Evolutionary conservation across 768 basidiomycete species (phyloP), one percentile per base, ranked within the genome.

Genomic region (Trametes cingulata): DNA sequence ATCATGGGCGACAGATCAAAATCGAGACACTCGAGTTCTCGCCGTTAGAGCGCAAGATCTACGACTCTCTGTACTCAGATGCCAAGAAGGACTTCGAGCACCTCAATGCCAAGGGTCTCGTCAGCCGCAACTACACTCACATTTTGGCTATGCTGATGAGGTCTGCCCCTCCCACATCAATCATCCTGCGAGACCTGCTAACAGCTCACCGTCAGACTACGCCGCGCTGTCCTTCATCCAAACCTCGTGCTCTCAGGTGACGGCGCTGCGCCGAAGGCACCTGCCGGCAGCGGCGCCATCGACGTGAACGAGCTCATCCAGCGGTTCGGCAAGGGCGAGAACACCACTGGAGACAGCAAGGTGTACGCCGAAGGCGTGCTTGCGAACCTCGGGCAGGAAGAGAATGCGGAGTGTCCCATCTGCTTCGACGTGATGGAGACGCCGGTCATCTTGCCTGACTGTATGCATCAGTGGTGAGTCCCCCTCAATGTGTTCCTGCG

Each of bases 81-180:
- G 93, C 86, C 2, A 96, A 94, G 74, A 77, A 78, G 43, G 84
- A 87, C 62, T 98, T 94, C 69, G 87, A 94, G 53, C 83, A 83
- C 56, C 78, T 95, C 19, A 87, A 86, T 63, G 87, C 86, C 3
- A 88, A 88, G 70, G 94, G 95, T 3, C 76, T 88, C 2, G 77
- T 92, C 29, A 84, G 85, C 65, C 90, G 84, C 70, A 93, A 93
- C 66, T 89, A 90, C 71, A 89, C 91, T 19, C 85, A 92, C 71
- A 93, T 95, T 70, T 82, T 98, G 67, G 93, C 95, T 13, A 94
- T 96, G 90, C 79, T 98, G 29, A 96, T 96, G 92, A 84, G 88
- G 93, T 93, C 56, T 24, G 82, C 33, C 20, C 12, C 1, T 27
- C 5, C 2, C 6, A 3, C 27, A 3, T n/a, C 6, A 4, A 10